Evolutionary conservation across 2,329 filamentous ascomycete genomes (phyloP).

Genomic region (Aureobasidium pullulans): DNA sequence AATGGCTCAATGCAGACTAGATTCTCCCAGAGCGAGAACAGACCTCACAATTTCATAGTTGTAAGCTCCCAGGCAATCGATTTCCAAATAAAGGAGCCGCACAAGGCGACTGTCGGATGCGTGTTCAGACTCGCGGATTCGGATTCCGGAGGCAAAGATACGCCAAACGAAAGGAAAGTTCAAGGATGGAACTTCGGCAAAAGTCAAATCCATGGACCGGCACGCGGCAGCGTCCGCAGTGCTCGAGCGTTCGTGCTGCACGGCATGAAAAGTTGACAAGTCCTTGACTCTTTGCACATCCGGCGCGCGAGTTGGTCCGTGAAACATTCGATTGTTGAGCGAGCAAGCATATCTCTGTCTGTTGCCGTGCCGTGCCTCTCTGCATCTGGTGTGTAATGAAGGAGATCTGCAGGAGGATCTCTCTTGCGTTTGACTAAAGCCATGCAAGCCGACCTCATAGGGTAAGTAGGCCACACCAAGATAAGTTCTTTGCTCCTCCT

Average conservation of each 20-base stretch:
- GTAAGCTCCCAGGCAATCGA: too few relatives aligned
- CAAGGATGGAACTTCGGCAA: background rate
- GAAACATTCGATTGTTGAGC: background rate
- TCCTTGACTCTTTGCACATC: constrained; percentile 1
- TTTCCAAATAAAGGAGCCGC: too few relatives aligned
- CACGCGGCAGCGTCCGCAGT: background rate
- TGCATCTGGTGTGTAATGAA: constrained; percentile 2
- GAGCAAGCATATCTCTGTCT: background rate
- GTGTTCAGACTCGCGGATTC: too few relatives aligned
- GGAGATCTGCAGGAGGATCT: constrained; percentile 1
- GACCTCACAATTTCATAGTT: too few relatives aligned
- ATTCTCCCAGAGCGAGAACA: too few relatives aligned
- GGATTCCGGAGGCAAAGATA: too few relatives aligned
- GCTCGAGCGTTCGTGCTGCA: constrained; percentile 4
- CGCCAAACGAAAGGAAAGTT: too few relatives aligned
- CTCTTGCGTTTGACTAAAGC: background rate
- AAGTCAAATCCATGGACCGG: background rate
- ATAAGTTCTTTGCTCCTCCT: background rate
- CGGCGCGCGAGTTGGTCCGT: constrained; percentile 3
- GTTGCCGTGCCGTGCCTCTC: background rate
- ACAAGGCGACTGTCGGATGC: too few relatives aligned
- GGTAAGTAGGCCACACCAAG: background rate
- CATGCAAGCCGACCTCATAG: background rate
- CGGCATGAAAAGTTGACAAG: constrained; percentile 6
- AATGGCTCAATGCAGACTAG: too few relatives aligned